Evolutionary conservation across 768 basidiomycete species (phyloP).

Genomic region (Calocybe indica): DNA sequence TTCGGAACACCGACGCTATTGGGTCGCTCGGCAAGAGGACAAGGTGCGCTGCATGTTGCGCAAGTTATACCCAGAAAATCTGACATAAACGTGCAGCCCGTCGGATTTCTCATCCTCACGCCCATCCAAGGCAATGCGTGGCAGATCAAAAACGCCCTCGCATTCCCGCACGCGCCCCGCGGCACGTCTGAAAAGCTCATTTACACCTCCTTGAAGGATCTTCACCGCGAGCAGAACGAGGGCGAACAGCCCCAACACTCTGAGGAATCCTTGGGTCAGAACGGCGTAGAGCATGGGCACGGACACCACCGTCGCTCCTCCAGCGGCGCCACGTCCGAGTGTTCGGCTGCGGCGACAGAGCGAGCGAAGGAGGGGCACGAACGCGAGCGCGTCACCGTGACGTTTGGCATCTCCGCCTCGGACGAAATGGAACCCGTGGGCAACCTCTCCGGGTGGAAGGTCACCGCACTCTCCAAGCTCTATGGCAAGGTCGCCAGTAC

Average conservation of each 20-base stretch:
- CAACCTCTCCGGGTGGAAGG: conserved; percentile 43
- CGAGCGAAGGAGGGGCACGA: not conserved
- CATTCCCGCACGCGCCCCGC: conserved; percentile 47
- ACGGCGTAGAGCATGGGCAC: conserved; percentile 1
- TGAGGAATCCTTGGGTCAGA: not conserved
- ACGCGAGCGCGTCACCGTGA: conserved; percentile 27
- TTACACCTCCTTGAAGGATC: conserved; percentile 36
- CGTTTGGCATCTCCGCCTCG: conserved; percentile 45
- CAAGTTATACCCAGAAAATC: not conserved
- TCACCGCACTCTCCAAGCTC: conserved; percentile 35
- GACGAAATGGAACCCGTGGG: conserved; percentile 29
- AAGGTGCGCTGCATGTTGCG: conserved; percentile 11
- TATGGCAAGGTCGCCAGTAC: conserved; percentile 33
- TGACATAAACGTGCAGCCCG: conserved; percentile 20
- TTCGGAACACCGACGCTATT: conserved; percentile 49
- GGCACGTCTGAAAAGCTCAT: conserved; percentile 52
- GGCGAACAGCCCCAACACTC: not conserved
- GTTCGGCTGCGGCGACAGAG: no score
- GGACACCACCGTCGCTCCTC: no score
- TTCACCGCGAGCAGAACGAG: conserved; percentile 26
- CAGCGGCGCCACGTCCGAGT: no score
- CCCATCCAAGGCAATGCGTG: conserved; percentile 37
- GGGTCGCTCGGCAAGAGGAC: conserved; percentile 38
- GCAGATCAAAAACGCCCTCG: conserved; percentile 51
- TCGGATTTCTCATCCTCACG: conserved; percentile 47